Conservation (phyloP, 2,329 filamentous ascomycete genomes). For the Xenoacremonium recifei region DNA sequence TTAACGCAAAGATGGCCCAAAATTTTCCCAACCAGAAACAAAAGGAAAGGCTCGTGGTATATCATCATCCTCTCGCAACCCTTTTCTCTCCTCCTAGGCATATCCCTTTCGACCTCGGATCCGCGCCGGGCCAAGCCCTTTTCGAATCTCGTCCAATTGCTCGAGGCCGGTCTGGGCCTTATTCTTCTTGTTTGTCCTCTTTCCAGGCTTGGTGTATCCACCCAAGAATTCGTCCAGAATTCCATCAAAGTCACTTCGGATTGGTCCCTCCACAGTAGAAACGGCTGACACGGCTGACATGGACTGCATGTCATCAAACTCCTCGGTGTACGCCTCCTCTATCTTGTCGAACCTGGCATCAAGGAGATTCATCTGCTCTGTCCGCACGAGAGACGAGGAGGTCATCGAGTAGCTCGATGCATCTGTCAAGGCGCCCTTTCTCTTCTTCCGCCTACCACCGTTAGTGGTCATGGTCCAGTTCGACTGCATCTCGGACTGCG, state of each 20-base stretch:
- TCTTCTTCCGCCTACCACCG: conserved; percentile 85
- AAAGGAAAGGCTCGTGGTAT: conserved; percentile 3
- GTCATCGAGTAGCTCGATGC: conserved; percentile 90
- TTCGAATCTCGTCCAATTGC: conserved; percentile 87
- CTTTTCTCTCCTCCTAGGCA: neutral
- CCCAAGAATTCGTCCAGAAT: conserved; percentile 94
- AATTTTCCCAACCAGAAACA: conserved; percentile 4
- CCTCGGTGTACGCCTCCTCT: conserved; percentile 69
- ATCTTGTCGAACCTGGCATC: conserved; percentile 91
- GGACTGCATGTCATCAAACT: conserved; percentile 50
- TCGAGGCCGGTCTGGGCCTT: conserved; percentile 78
- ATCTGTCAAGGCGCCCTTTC: conserved; percentile 88
- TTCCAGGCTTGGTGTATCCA: conserved; percentile 67
- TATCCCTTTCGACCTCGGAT: conserved; percentile 38
- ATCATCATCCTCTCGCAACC: neutral
- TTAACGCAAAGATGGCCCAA: too few relatives aligned
- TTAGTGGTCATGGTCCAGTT: conserved; percentile 74
- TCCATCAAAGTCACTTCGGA: conserved; percentile 77
- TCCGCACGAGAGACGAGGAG: conserved; percentile 81
- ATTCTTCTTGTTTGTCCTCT: conserved; percentile 75
- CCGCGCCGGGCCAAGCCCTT: conserved; percentile 73
- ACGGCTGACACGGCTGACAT: conserved; percentile 61
- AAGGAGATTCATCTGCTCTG: conserved; percentile 79
- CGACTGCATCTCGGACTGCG: conserved; percentile 65
- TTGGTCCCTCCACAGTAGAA: conserved; percentile 66